Evolutionary conservation across 257 asterid species (phyloP), one percentile per base, ranked within the genome.

Genomic region (Penstemon davidsonii): DNA sequence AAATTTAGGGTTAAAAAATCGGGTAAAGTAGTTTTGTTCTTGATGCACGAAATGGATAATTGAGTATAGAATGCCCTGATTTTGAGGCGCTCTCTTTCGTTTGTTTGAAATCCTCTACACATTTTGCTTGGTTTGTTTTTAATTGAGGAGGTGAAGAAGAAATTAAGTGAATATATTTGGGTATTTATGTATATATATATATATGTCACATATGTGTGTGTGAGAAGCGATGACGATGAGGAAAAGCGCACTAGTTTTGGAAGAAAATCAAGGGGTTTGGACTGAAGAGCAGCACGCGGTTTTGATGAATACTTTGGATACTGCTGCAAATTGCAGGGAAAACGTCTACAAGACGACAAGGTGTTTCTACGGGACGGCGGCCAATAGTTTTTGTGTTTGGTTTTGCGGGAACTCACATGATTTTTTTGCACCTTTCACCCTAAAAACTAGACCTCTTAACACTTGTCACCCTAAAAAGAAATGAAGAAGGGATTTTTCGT

Each of bases 51-150:
- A 19, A 53, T 53, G 3, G 85, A 70, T 43, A 87, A 33, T n/a
- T 79, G 85, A 1, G 84, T 43, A 76, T 77, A 78, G 69, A 91
- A 83, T 4, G 92, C 80, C 70, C 76, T 82, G 77, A 88, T 84
- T 55, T 66, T 86, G 62, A 91, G 37, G 69, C 77, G 68, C 1
- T 84, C 87, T 11, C 74, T 62, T 11, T 80, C 85, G 78, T 66
- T 79, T 6, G 42, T 84, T 42, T 78, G 84, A 64, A 76, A 83
- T 0, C 95, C 96, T 71, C 80, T 76, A 57, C 97, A 91, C 97
- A 91, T 90, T 62, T 10, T 41, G 45, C 5, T 46, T 12, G 11
- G 5, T 41, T 61, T 25, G 25, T 5, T 13, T 19, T 46, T 13
- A n/a, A 54, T 43, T 7, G 72, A 58, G 41, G 74, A 46, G 9